phyloP scores from a whole-genome alignment of 2,329 filamentous ascomycete genomes.

The Exophiala sp. region DNA sequence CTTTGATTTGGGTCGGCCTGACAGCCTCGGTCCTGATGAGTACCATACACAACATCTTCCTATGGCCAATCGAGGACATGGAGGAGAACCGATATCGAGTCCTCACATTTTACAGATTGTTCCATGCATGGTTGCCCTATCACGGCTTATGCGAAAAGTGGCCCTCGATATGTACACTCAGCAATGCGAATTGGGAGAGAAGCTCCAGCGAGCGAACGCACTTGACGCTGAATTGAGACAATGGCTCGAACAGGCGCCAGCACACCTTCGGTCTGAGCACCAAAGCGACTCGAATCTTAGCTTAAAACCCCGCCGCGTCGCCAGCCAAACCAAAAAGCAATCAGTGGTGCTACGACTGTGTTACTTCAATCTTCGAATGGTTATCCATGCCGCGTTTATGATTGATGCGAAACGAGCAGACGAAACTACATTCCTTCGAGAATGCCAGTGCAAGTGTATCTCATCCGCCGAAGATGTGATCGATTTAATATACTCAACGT shows the following conservation, averaged over 20 bases:
- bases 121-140: slow-evolving; percentile 41
- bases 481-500: slow-evolving; percentile 41
- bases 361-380: slow-evolving; percentile 42
- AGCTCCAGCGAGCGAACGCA: slow-evolving; percentile 34
- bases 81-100: slow-evolving; percentile 28
- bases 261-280: slow-evolving; percentile 31
- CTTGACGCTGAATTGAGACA: slow-evolving; percentile 39
- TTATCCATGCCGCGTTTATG: slow-evolving; percentile 36
- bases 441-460: slow-evolving; percentile 31
- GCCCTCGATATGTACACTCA: slow-evolving; percentile 41
- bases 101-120: slow-evolving; percentile 34
- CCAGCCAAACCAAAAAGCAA: slow-evolving; percentile 32
- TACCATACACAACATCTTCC: slow-evolving; percentile 47
- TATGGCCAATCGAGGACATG: slow-evolving; percentile 33
- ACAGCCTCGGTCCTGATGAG: slow-evolving; percentile 48
- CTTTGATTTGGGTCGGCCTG: slow-evolving; percentile 48
- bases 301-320: slow-evolving; percentile 37
- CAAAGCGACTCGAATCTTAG: slow-evolving; percentile 29
- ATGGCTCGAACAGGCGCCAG: slow-evolving; percentile 33
- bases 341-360: slow-evolving; percentile 38
- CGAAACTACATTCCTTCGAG: slow-evolving; percentile 31
- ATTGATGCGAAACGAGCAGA: slow-evolving; percentile 27
- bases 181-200: slow-evolving; percentile 35
- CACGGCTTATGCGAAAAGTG: slow-evolving; percentile 39
- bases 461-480: slow-evolving; percentile 40